Evolutionary conservation across 1,284 basidiomycete genomes (phyloP), one percentile per base, ranked within the genome.

Genomic region (Naganishia sp.): DNA sequence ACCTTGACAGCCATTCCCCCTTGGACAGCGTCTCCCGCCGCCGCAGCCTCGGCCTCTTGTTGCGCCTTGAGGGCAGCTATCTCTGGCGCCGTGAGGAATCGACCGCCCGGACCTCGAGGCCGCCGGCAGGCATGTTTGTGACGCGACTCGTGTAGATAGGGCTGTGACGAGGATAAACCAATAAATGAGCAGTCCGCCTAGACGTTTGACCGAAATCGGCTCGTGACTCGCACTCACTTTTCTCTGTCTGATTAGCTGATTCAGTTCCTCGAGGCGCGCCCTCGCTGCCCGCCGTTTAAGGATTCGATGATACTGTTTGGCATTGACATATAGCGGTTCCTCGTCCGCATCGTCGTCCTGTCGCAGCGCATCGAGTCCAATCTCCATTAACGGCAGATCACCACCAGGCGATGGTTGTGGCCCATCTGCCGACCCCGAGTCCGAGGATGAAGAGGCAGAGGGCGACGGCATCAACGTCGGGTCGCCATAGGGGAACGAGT

Each of bases 121-220:
- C 95, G 86, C 50, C 94, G 88, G 88, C 98, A 96, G 17, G 95
- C 95, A 80, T 99, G 96, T 72, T 94, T 92, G 82, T 99, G 95
- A 52, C 95, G 87, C 28, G 92, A 95, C 78, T 98, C 94, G 73
- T 98, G 94, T 31, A 97, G 86, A 81, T 97, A 98, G 1, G 94
- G 94, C 92, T 97, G 68, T 18, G 53, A 5, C 6, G 23, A 13
- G 35, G 7, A 28, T 28, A 28, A 28, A 28, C 28, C 28, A 28
- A 5, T 28, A 23, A 17, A 42, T n/a, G 31, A 21, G 2, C 9
- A 42, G 18, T 41, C 28, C 46, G 7, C 17, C 31, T 1, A 32
- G 21, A 0, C n/a, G 18, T 1, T 7, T 15, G 28, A 28, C 28
- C 28, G 28, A 5, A 28, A 28, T 28, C 10, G 3, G 42, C 39